Base-by-base conservation (phyloP, 2,329 filamentous ascomycete species). In the Claviceps sp. region DNA sequence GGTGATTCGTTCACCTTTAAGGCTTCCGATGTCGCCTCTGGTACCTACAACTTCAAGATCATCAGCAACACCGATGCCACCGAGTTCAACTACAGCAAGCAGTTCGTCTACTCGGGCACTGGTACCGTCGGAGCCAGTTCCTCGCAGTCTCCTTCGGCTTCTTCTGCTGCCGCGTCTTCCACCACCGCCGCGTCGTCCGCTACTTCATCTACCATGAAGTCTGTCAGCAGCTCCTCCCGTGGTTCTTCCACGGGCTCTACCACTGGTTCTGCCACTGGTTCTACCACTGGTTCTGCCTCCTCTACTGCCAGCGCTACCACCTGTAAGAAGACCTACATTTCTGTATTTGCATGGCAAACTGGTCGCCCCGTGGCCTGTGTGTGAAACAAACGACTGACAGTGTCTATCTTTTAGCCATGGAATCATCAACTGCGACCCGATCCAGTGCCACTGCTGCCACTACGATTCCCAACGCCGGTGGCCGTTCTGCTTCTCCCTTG, bases 11-110 rank as follows among this genome's bases (percentile, higher is more conserved):
- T 59, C 60, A 63, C 60, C 20, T 60, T 64, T 49, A 67, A 59
- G 13, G 62, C 63, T 30, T 30, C 48, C 16, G 52, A 55, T 49
- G 46, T 67, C 5, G 61, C 61, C 49, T 56, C 62, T 22, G 67
- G 60, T 55, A 55, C 53, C 45, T 69, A 69, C 61, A 60, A 57
- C 60, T 66, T 69, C 60, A 61, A 63, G 57, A 67, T 69, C 57
- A 55, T 48, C 42, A 56, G 63, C 58, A 63, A 63, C 55, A 49
- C 54, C 14, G 48, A 55, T 49, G 4, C 22, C 3, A 56, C 55
- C 30, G 53, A 61, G 13, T 11, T 40, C 56, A 69, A 69, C 64
- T 69, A 64, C 60, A 63, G 61, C 57, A 7, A 20, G 2, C 61
- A 64, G 57, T 69, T 67, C 55, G 1, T 36, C 9, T 65, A 62